A percentile compares a stretch with the other conserved stretches of the same genome.
Conservation (phyloP, 345 rosid species). For the Murraya koenigii region DNA sequence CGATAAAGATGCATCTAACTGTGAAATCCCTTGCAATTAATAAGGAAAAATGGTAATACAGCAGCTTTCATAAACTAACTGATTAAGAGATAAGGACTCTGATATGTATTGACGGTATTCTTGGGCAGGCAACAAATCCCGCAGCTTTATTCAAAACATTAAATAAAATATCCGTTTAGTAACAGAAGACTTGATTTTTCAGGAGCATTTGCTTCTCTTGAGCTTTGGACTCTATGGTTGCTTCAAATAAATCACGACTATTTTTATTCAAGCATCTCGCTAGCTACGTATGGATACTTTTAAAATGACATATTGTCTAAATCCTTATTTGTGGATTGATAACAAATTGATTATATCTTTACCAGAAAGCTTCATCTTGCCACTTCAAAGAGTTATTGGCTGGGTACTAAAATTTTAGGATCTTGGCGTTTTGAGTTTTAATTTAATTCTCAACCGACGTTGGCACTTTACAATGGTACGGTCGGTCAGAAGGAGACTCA, state of each 20-base stretch:
- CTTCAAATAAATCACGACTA: neutral
- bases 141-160: neutral
- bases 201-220: neutral
- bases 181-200: neutral
- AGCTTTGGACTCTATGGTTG: neutral
- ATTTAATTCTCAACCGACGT: no score
- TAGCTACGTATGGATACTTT: neutral
- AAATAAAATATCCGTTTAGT: neutral
- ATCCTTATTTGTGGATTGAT: no score
- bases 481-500: no score
- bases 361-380: no score
- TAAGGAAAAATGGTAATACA: neutral
- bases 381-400: no score
- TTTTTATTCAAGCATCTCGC: neutral
- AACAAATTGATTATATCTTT: no score
- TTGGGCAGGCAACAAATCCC: conserved; percentile 4
- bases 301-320: neutral
- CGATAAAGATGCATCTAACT: neutral
- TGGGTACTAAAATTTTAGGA: no score
- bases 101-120: conserved; percentile 6
- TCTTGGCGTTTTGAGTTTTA: no score
- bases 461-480: no score
- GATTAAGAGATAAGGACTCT: conserved; percentile 6
- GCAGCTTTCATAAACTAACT: neutral
- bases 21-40: neutral